phyloP scores from a whole-genome alignment of 1,139 yeast genomes.

The Neolecta irregularis region DNA sequence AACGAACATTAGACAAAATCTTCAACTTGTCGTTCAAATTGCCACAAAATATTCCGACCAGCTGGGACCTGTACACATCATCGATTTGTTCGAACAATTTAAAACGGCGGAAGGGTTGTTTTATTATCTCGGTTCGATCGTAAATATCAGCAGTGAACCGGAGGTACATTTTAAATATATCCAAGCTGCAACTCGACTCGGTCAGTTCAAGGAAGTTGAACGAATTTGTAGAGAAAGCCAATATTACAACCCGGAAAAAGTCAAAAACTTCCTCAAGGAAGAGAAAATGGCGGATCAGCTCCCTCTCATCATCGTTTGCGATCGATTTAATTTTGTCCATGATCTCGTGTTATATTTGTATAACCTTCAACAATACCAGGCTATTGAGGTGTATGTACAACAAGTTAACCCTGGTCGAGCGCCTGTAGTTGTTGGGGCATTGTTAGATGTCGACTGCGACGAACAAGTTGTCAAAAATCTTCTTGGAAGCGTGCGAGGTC shows the following conservation, averaged over 20 bases:
- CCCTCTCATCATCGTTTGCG: conserved; percentile 92
- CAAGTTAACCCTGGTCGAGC: conserved; percentile 91
- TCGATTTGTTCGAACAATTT: conserved; percentile 84
- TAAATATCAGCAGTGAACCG: conserved; percentile 82
- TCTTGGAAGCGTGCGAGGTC: conserved; percentile 76
- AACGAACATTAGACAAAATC: conserved; percentile 66
- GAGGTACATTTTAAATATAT: conserved; percentile 93
- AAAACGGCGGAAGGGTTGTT: conserved; percentile 86
- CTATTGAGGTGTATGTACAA: conserved; percentile 93
- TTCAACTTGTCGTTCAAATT: conserved; percentile 89
- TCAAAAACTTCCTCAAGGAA: conserved; percentile 90
- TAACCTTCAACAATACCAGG: conserved; percentile 88
- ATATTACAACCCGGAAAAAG: conserved; percentile 92
- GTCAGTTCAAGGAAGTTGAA: conserved; percentile 87
- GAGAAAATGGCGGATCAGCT: conserved; percentile 87
- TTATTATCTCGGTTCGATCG: conserved; percentile 84
- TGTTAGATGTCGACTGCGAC: conserved; percentile 93
- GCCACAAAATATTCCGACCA: conserved; percentile 93
- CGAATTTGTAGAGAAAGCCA: conserved; percentile 88
- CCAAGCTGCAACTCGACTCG: conserved; percentile 81
- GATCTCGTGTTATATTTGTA: conserved; percentile 84
- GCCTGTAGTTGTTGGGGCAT: conserved; percentile 91
- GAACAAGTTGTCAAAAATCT: conserved; percentile 71
- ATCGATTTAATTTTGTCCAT: conserved; percentile 79
- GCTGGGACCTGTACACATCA: conserved; percentile 70